These are phyloP conservation scores for Trichoderma breve DNA, from an alignment of 2,329 filamentous ascomycete species.

Conservation along the genomic window DNA sequence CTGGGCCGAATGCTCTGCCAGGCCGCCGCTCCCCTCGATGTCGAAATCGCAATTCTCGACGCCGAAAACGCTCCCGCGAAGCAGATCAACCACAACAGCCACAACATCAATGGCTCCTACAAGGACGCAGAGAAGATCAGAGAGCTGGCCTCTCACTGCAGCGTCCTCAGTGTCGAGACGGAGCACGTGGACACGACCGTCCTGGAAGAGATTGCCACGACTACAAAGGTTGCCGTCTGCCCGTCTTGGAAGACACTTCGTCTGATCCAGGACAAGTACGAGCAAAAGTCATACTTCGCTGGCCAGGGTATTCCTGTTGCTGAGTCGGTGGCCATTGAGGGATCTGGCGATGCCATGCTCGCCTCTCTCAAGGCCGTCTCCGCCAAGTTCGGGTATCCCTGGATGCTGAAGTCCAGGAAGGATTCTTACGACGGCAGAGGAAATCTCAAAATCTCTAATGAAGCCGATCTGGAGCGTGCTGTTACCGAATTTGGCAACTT, in stretches of 20 bases:
- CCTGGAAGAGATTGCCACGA: conserved; percentile 74
- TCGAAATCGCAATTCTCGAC: conserved; percentile 78
- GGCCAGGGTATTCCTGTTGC: conserved; percentile 69
- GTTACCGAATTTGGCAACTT: conserved; percentile 66
- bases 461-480: conserved; percentile 57
- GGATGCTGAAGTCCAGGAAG: conserved; percentile 89
- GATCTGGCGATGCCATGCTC: conserved; percentile 48
- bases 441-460: conserved; percentile 52
- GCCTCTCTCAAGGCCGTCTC: conserved; percentile 64
- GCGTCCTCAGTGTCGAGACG: conserved; percentile 89
- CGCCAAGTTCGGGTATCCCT: conserved; percentile 70
- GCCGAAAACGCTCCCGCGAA: conserved; percentile 75
- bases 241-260: conserved; percentile 84
- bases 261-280: conserved; percentile 89
- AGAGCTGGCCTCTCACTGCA: conserved; percentile 71
- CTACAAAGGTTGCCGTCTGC: conserved; percentile 61
- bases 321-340: conserved; percentile 62
- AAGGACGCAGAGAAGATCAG: conserved; percentile 77
- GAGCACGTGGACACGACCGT: conserved; percentile 92
- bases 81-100: conserved; percentile 72
- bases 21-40: conserved; percentile 71
- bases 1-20: conserved; percentile 93
- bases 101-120: conserved; percentile 83
- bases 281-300: conserved; percentile 78
- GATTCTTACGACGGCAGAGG: conserved; percentile 90